These are phyloP conservation scores for Gloeophyllum trabeum DNA, from an alignment of 768 basidiomycete genomes.

Conservation along the genomic window DNA sequence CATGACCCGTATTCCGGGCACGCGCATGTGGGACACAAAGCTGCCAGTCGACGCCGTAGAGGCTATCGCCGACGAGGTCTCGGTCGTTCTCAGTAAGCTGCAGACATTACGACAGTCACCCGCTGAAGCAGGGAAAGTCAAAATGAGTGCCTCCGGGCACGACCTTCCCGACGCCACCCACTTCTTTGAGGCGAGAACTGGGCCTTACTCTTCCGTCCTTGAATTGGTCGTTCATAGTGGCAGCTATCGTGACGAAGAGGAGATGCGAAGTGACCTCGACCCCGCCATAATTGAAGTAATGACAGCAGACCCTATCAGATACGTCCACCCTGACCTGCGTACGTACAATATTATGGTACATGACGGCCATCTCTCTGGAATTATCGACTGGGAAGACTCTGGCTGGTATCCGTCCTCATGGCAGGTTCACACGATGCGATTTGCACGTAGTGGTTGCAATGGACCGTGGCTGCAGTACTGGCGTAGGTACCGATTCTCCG, in stretches of 20 bases:
- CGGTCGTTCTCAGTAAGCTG: not conserved
- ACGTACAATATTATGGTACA: constrained; percentile 12
- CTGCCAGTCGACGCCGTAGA: not conserved
- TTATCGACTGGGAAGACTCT: constrained; percentile 16
- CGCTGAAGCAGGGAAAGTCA: not conserved
- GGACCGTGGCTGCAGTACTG: not conserved
- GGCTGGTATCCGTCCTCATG: constrained; percentile 14
- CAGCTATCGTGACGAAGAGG: not conserved
- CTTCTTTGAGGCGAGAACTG: not conserved
- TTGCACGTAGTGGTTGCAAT: not conserved
- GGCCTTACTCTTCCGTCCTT: not conserved
- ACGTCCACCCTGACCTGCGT: constrained; percentile 7
- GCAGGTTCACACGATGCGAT: constrained; percentile 6
- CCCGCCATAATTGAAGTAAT: not conserved
- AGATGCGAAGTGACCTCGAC: not conserved
- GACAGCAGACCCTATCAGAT: not conserved
- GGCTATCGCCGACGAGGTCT: not conserved
- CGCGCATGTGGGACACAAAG: not conserved
- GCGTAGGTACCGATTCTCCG: not conserved
- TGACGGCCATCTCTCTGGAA: constrained; percentile 11
- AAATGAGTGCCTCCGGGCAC: not conserved
- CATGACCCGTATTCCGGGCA: not conserved
- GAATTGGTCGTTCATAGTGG: not conserved
- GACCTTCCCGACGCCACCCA: not conserved
- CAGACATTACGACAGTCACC: not conserved